Percentiles rank a stretch among this genome's conserved stretches.
Evolutionary conservation across 2,329 filamentous ascomycete genomes (phyloP).

Genomic region (Neofusicoccum parvum): DNA sequence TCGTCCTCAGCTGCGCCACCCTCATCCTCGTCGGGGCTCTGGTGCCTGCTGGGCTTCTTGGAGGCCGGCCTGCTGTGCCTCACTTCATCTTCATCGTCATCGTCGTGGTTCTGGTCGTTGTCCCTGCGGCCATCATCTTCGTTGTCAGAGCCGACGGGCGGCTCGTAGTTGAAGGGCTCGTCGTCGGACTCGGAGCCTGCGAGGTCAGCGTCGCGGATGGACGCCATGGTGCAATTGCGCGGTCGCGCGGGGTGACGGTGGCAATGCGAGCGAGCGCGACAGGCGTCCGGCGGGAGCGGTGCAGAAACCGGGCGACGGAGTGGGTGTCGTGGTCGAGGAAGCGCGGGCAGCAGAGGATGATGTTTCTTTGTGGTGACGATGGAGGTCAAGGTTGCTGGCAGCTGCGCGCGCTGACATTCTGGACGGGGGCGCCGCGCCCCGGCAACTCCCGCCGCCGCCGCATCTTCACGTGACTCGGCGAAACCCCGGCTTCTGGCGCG

Average conservation of each 20-base stretch:
- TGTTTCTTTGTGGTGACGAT: constrained; percentile 13
- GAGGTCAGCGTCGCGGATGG: constrained; percentile 17
- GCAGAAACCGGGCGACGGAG: background rate
- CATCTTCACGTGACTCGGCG: background rate
- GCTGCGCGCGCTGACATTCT: constrained; percentile 9
- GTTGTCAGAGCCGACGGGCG: constrained; percentile 61
- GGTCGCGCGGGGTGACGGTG: background rate
- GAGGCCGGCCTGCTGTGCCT: constrained; percentile 22
- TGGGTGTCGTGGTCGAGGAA: background rate
- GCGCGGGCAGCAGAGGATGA: background rate
- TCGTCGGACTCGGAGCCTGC: constrained; percentile 66
- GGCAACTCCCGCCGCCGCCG: constrained; percentile 3
- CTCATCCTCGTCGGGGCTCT: constrained; percentile 42
- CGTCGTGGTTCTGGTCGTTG: constrained; percentile 50
- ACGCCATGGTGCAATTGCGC: constrained; percentile 13
- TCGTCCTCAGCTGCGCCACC: constrained; percentile 26
- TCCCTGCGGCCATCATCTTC: constrained; percentile 44
- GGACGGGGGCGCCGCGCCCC: background rate
- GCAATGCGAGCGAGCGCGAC: background rate
- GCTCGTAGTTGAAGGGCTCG: constrained; percentile 86
- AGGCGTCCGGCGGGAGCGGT: background rate
- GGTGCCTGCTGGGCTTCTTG: constrained; percentile 31
- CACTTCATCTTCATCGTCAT: constrained; percentile 46
- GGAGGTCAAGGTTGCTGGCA: constrained; percentile 4
- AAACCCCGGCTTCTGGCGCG: background rate